Percentiles rank a stretch among this genome's conserved stretches.
Evolutionary conservation across 257 asterid species (phyloP).

Genomic region (Solanum phureja): DNA sequence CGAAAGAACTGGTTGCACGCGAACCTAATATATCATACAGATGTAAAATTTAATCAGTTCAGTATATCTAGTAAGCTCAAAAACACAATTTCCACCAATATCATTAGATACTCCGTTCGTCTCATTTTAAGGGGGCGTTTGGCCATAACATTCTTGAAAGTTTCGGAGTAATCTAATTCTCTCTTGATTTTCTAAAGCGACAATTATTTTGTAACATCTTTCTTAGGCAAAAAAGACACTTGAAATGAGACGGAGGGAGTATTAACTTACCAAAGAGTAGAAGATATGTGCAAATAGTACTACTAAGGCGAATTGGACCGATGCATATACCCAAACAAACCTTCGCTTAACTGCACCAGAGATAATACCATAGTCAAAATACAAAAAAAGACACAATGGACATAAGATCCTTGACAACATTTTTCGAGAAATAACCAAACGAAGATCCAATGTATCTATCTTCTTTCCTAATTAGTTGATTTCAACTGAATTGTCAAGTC

Average conservation of each 20-base stretch:
- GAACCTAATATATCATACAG: constrained; percentile 28
- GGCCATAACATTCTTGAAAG: not conserved
- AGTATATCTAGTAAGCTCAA: not conserved
- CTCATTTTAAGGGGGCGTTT: not conserved
- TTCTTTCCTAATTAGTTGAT: not conserved
- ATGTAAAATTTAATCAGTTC: not conserved
- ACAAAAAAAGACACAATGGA: not conserved
- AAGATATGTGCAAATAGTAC: constrained; percentile 74
- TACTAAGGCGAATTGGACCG: constrained; percentile 56
- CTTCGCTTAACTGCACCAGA: constrained; percentile 48
- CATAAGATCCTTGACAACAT: not conserved
- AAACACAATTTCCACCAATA: not conserved
- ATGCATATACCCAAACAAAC: constrained; percentile 73
- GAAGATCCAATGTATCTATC: not conserved
- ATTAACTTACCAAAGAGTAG: constrained; percentile 55
- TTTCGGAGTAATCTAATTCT: not conserved
- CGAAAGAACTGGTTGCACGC: constrained; percentile 52
- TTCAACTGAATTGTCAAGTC: not conserved
- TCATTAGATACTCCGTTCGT: not conserved
- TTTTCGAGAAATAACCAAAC: not conserved
- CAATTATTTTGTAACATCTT: not conserved
- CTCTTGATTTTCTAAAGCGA: not conserved
- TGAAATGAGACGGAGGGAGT: not conserved
- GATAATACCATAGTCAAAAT: not conserved
- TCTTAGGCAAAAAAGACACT: not conserved